phyloP scores from a whole-genome alignment of 345 rosid species.

The Angophora floribunda region DNA sequence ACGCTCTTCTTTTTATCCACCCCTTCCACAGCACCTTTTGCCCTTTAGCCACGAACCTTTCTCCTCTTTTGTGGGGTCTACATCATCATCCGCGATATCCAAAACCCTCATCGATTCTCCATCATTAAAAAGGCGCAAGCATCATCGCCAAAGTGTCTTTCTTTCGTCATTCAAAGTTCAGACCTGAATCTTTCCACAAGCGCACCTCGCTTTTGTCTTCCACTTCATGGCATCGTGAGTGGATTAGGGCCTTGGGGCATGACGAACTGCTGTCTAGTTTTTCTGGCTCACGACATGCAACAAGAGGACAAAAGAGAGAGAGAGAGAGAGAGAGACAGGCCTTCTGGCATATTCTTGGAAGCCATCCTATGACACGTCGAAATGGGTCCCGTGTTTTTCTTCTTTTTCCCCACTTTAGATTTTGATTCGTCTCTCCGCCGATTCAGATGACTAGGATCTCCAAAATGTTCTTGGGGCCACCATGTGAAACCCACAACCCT shows the following conservation, averaged over 20 bases:
- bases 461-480: not conserved
- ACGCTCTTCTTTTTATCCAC: not conserved
- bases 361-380: not conserved
- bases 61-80: not conserved
- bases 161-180: not conserved
- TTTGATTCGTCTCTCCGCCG: not conserved
- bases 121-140: not conserved
- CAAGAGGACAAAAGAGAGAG: not conserved
- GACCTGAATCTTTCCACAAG: not conserved
- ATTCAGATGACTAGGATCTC: conserved; percentile 4
- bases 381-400: not conserved
- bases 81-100: not conserved
- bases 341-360: not conserved
- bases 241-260: not conserved
- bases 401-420: not conserved
- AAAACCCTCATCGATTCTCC: not conserved
- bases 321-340: not conserved
- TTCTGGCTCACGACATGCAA: not conserved
- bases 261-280: not conserved
- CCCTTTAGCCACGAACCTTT: not conserved
- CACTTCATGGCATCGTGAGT: not conserved
- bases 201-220: not conserved
- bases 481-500: conserved; percentile 15
- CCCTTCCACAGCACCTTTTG: not conserved
- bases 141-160: not conserved